phyloP scores from a whole-genome alignment of 352 stramenopile genomes.

The Phytophthora podocarpi region DNA sequence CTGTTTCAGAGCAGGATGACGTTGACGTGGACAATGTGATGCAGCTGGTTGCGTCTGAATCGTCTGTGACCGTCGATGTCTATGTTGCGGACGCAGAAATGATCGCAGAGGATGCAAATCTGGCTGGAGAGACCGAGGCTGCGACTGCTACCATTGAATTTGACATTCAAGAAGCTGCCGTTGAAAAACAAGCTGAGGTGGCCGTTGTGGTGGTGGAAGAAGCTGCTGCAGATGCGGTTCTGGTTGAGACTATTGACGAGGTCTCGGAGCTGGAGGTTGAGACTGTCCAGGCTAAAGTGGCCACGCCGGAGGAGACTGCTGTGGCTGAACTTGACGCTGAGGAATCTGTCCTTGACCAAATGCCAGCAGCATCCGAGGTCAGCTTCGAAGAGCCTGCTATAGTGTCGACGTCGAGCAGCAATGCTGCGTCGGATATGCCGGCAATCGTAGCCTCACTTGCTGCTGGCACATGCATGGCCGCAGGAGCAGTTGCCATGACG shows the following conservation, averaged over 20 bases:
- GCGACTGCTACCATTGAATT: neutral
- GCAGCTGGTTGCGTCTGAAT: too few species aligned
- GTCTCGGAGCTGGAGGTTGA: neutral
- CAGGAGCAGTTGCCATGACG: neutral
- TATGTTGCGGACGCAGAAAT: too few species aligned
- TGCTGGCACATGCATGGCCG: neutral
- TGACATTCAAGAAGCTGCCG: neutral
- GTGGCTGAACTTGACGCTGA: neutral
- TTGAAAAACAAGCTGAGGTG: neutral
- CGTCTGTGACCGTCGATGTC: too few species aligned
- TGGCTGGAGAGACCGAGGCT: too few species aligned
- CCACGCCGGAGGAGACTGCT: neutral
- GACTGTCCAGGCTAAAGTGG: neutral
- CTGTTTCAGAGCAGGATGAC: too few species aligned
- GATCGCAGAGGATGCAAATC: too few species aligned
- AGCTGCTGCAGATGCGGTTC: neutral
- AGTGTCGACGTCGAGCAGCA: neutral
- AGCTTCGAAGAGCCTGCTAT: neutral
- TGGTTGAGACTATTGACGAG: neutral
- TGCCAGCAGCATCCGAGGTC: neutral
- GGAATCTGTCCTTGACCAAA: neutral
- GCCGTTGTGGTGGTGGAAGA: neutral
- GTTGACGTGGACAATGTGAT: too few species aligned
- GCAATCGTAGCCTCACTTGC: constrained; percentile 23
- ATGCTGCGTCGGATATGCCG: constrained; percentile 14